phyloP scores from a whole-genome alignment of 345 rosid genomes.

The Diplotaxis tenuifolia region DNA sequence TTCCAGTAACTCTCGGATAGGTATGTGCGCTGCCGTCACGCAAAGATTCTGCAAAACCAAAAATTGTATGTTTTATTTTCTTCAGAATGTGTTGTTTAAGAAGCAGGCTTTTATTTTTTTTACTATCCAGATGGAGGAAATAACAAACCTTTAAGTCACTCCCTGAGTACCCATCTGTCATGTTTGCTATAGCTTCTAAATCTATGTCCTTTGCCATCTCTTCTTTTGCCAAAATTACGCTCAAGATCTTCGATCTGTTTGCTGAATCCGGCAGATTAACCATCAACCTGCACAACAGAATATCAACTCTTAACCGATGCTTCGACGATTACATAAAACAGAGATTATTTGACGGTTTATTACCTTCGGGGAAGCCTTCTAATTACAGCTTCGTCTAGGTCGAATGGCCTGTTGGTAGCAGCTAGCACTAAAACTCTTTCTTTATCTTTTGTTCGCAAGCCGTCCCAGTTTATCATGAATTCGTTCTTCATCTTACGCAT shows the following conservation, averaged over 20 bases:
- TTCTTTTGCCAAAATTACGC: slow-evolving; percentile 83
- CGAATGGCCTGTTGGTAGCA: slow-evolving; percentile 95
- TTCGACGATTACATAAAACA: not conserved
- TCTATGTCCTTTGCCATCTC: slow-evolving; percentile 68
- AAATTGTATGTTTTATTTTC: not conserved
- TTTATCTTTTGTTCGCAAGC: slow-evolving; percentile 87
- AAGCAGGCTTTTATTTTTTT: too few relatives aligned
- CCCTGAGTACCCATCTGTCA: slow-evolving; percentile 97
- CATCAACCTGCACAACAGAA: slow-evolving; percentile 68
- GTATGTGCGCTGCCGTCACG: slow-evolving; percentile 92
- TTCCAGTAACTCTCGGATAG: slow-evolving; percentile 83
- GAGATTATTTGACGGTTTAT: not conserved
- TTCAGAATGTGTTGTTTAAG: too few relatives aligned
- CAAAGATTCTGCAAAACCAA: slow-evolving; percentile 69
- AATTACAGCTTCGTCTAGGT: slow-evolving; percentile 98
- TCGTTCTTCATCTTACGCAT: slow-evolving; percentile 99
- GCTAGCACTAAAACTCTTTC: slow-evolving; percentile 94
- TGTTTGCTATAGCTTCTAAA: slow-evolving; percentile 74
- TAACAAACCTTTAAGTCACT: slow-evolving; percentile 82
- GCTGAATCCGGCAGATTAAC: slow-evolving; percentile 84
- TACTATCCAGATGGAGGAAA: not conserved
- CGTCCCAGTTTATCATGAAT: slow-evolving; percentile 99
- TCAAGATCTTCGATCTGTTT: slow-evolving; percentile 74
- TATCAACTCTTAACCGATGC: not conserved
- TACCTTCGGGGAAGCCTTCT: slow-evolving; percentile 94